Evolutionary conservation across 2,329 filamentous ascomycete genomes (phyloP).

Genomic region (Didymella glomerata): DNA sequence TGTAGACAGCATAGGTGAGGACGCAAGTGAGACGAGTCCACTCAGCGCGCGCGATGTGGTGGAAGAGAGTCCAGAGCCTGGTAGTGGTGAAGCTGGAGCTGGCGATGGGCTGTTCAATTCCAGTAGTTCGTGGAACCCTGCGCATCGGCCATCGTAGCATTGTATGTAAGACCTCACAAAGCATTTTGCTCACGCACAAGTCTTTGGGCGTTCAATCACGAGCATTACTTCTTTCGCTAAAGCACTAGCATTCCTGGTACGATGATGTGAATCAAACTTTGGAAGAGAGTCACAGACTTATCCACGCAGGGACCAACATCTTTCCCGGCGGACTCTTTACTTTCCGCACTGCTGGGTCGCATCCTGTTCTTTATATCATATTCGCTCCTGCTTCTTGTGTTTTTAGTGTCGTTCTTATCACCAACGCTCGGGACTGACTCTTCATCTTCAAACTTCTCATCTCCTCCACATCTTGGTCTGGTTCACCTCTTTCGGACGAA

Average conservation of each 20-base stretch:
- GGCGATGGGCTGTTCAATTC: conserved; percentile 11
- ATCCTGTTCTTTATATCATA: neutral
- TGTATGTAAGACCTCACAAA: neutral
- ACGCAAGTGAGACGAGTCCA: conserved; percentile 33
- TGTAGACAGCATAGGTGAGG: conserved; percentile 9
- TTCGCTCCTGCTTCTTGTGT: neutral
- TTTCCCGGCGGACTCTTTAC: too few relatives aligned
- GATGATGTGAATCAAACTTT: too few relatives aligned
- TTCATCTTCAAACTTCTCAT: neutral
- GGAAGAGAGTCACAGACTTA: neutral
- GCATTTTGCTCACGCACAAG: too few relatives aligned
- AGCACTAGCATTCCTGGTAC: too few relatives aligned
- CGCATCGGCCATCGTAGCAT: conserved; percentile 7
- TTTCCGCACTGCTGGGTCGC: neutral
- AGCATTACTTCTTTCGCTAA: too few relatives aligned
- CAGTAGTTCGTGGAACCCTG: conserved; percentile 11
- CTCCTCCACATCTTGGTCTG: neutral
- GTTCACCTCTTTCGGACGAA: neutral
- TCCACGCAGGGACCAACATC: too few relatives aligned
- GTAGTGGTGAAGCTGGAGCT: neutral
- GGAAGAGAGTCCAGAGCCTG: neutral
- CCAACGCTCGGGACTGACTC: neutral
- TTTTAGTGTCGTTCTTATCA: neutral
- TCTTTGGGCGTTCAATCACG: too few relatives aligned
- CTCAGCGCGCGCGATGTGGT: neutral